Conservation (phyloP, 108 stramenopile genomes). For the Aureococcus anophagefferens region DNA sequence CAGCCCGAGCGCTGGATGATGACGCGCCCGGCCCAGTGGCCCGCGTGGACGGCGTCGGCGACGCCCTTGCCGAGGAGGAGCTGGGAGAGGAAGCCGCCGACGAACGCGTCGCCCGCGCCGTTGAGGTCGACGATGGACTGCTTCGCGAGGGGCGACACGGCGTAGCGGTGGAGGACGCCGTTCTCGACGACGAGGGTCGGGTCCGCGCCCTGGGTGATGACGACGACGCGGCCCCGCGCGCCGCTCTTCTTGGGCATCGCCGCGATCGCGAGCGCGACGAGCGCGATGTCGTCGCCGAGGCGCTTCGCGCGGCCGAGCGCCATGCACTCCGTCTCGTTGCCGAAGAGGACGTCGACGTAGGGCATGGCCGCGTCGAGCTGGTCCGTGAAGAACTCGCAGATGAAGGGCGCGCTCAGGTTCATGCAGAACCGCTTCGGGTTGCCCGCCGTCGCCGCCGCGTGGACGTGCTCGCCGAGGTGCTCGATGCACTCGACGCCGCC, state of each 20-base stretch:
- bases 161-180: constrained; percentile 73
- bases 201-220: constrained; percentile 89
- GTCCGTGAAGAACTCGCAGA: constrained; percentile 94
- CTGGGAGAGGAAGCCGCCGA: constrained; percentile 92
- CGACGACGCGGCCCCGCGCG: constrained; percentile 70
- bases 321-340: constrained; percentile 93
- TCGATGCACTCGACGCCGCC: constrained; percentile 82
- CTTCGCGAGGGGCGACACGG: constrained; percentile 64
- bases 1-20: constrained; percentile 95
- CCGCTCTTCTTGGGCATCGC: constrained; percentile 78
- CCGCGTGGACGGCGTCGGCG: constrained; percentile 84
- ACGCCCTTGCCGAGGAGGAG: constrained; percentile 60
- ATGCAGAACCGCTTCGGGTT: constrained; percentile 81
- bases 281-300: constrained; percentile 49
- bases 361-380: constrained; percentile 78
- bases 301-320: constrained; percentile 87
- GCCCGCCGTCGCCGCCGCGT: constrained; percentile 21
- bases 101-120: constrained; percentile 98
- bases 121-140: constrained; percentile 92
- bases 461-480: constrained; percentile 75
- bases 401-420: constrained; percentile 95
- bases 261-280: constrained; percentile 72
- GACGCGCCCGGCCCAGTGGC: constrained; percentile 84
- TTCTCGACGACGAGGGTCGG: constrained; percentile 84
- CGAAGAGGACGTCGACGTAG: constrained; percentile 93